Evolutionary conservation across 2,329 filamentous ascomycete genomes (phyloP).

Genomic region (Arthrobotrys megalospora): DNA sequence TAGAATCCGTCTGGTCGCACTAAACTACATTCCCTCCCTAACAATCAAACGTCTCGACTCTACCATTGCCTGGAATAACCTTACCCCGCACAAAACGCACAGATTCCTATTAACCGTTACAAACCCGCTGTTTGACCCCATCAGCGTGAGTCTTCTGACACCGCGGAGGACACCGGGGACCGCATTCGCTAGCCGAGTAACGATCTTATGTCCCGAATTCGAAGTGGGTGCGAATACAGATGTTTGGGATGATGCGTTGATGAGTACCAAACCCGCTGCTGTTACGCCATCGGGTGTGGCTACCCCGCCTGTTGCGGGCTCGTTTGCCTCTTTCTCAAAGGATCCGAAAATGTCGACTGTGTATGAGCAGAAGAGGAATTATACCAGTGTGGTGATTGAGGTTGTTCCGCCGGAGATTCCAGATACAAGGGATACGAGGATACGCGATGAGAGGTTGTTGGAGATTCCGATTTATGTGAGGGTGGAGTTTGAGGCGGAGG

Average conservation of each 20-base stretch:
- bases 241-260: conserved; percentile 91
- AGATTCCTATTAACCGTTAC: conserved; percentile 92
- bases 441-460: conserved; percentile 72
- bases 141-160: conserved; percentile 89
- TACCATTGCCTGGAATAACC: conserved; percentile 66
- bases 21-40: conserved; percentile 86
- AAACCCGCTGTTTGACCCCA: conserved; percentile 92
- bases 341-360: conserved; percentile 74
- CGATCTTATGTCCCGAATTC: conserved; percentile 93
- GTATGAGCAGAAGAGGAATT: conserved; percentile 95
- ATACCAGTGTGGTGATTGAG: conserved; percentile 94
- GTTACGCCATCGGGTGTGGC: conserved; percentile 62
- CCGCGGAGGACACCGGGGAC: conserved; percentile 83
- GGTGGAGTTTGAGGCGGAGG: conserved; percentile 87
- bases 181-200: conserved; percentile 81
- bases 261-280: conserved; percentile 67
- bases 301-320: conserved; percentile 66
- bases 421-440: conserved; percentile 63
- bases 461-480: conserved; percentile 96
- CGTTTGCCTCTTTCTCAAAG: conserved; percentile 72
- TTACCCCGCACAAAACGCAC: conserved; percentile 75
- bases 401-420: conserved; percentile 78
- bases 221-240: conserved; percentile 95
- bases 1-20: conserved; percentile 89
- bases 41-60: conserved; percentile 76